Conservation (phyloP, 2,329 filamentous ascomycete species). For the Aspergillus novoparasiticus region DNA sequence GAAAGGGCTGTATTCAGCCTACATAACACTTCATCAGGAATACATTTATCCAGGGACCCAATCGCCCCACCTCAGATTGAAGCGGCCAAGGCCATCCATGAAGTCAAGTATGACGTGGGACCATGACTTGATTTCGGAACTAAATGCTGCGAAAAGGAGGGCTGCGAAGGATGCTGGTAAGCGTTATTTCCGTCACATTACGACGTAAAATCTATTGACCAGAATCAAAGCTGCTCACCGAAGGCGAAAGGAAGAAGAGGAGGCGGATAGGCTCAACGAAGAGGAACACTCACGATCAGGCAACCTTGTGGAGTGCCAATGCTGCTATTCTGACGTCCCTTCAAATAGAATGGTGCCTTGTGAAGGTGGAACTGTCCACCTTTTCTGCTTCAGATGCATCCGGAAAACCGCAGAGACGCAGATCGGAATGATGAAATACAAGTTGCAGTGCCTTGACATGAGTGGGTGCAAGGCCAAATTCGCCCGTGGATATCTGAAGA, state of each 20-base stretch:
- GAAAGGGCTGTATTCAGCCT: constrained; percentile 33
- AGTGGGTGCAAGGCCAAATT: constrained; percentile 68
- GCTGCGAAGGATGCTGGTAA: constrained; percentile 23
- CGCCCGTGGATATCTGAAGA: constrained; percentile 54
- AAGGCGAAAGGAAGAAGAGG: constrained; percentile 25
- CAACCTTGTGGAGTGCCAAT: constrained; percentile 67
- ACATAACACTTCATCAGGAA: constrained; percentile 28
- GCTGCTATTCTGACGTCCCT: constrained; percentile 70
- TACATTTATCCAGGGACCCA: constrained; percentile 11
- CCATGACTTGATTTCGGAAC: constrained; percentile 15
- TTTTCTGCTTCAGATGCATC: constrained; percentile 71
- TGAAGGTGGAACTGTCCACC: constrained; percentile 59
- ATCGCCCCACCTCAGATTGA: constrained; percentile 24
- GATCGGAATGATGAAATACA: constrained; percentile 69
- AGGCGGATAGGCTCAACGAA: constrained; percentile 37
- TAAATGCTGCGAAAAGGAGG: constrained; percentile 30
- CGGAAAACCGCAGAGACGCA: constrained; percentile 66
- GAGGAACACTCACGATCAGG: constrained; percentile 49
- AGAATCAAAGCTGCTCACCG: constrained; percentile 14
- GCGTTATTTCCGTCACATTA: neutral
- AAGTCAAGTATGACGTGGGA: neutral
- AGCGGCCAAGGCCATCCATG: constrained; percentile 13
- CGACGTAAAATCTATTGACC: neutral
- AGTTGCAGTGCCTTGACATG: constrained; percentile 70
- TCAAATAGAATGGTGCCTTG: constrained; percentile 71